phyloP scores from a whole-genome alignment of 345 rosid species.

The Melaleuca quinquenervia region DNA sequence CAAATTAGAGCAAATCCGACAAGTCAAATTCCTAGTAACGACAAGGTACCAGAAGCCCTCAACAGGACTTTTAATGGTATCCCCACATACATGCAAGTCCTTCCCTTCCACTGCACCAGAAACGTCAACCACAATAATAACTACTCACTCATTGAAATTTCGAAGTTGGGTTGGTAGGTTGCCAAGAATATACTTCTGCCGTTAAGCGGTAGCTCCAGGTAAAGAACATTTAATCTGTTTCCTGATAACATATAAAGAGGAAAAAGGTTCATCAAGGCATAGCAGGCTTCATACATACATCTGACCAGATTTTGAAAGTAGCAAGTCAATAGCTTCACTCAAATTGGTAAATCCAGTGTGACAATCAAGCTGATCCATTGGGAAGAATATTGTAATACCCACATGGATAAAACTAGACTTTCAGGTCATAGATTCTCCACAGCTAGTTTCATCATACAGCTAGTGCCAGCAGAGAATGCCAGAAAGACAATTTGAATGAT shows the following conservation, averaged over 20 bases:
- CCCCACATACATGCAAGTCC: background rate
- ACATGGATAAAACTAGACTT: background rate
- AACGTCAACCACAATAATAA: background rate
- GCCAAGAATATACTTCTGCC: background rate
- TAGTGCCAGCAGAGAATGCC: background rate
- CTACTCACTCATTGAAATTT: background rate
- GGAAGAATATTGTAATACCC: background rate
- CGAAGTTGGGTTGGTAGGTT: background rate
- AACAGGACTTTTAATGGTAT: background rate
- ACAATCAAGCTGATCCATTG: background rate
- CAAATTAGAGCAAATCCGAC: background rate
- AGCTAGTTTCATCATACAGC: background rate
- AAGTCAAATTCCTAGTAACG: background rate
- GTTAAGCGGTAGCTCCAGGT: background rate
- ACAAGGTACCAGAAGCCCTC: background rate
- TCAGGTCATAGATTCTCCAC: background rate
- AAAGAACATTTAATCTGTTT: background rate
- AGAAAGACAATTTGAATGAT: background rate
- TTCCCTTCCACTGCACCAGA: background rate
- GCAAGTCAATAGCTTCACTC: background rate
- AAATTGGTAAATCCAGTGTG: background rate
- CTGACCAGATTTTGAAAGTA: background rate
- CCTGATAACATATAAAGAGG: background rate
- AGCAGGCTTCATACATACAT: background rate
- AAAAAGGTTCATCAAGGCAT: background rate